These are phyloP conservation scores for Cladophialophora exuberans DNA, from an alignment of 2,329 filamentous ascomycete genomes.

Conservation along the genomic window DNA sequence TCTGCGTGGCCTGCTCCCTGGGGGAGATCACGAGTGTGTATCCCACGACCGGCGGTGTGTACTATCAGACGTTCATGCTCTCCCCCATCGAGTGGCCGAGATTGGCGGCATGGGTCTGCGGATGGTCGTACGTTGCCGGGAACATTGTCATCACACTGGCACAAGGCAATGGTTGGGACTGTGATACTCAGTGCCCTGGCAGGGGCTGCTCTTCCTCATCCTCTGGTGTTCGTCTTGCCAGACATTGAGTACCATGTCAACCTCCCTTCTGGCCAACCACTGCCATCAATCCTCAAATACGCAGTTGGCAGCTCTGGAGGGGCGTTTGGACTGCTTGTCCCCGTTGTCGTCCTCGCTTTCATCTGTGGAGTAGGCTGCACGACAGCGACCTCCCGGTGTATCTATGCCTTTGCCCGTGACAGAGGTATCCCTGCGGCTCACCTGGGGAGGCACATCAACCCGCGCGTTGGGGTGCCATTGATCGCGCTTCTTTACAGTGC, in stretches of 20 bases:
- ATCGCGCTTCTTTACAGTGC: slow-evolving; percentile 44
- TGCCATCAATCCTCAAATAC: slow-evolving; percentile 61
- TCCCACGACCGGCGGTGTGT: slow-evolving; percentile 76
- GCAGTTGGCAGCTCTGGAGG: slow-evolving; percentile 67
- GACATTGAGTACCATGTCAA: slow-evolving; percentile 48
- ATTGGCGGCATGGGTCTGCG: slow-evolving; percentile 71
- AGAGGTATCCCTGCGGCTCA: slow-evolving; percentile 72
- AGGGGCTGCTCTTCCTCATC: slow-evolving; percentile 70
- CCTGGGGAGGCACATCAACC: slow-evolving; percentile 68
- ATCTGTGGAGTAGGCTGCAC: slow-evolving; percentile 78
- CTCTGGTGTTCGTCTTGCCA: slow-evolving; percentile 58
- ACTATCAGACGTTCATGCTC: slow-evolving; percentile 79
- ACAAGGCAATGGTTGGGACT: slow-evolving; percentile 44
- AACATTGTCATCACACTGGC: slow-evolving; percentile 82
- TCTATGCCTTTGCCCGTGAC: slow-evolving; percentile 75
- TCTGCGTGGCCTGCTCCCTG: slow-evolving; percentile 71
- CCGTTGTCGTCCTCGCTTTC: slow-evolving; percentile 75
- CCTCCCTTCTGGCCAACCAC: slow-evolving; percentile 73
- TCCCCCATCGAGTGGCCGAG: slow-evolving; percentile 64
- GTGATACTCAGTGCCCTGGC: slow-evolving; percentile 68
- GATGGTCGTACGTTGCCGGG: slow-evolving; percentile 76
- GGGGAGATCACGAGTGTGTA: slow-evolving; percentile 77
- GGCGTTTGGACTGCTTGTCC: slow-evolving; percentile 74
- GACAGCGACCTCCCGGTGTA: slow-evolving; percentile 74
- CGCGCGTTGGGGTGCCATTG: slow-evolving; percentile 69